These are phyloP conservation scores for Elaeagnus macrophylla DNA, from an alignment of 306 rosid species.

Conservation along the genomic window DNA sequence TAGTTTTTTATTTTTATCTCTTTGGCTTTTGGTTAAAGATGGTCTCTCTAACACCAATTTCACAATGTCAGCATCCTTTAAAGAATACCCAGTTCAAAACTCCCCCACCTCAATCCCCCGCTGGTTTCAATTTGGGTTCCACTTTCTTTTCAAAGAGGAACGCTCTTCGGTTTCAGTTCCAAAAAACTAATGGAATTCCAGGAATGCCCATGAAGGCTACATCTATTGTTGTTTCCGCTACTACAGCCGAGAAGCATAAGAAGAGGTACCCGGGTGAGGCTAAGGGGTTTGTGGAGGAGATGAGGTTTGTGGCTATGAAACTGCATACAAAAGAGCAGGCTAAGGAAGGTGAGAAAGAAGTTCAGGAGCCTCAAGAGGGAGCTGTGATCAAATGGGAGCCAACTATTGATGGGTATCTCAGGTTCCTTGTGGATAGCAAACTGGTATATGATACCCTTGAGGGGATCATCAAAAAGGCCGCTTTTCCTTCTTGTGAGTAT, in stretches of 20 bases:
- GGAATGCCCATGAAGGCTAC: constrained; percentile 27
- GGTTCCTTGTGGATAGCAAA: constrained; percentile 81
- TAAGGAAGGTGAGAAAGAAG: constrained; percentile 80
- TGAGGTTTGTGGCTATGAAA: constrained; percentile 99
- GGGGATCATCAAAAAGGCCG: constrained; percentile 48
- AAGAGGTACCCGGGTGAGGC: constrained; percentile 82
- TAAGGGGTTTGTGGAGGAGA: constrained; percentile 97
- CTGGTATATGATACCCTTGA: constrained; percentile 80
- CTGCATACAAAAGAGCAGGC: constrained; percentile 89
- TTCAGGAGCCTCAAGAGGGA: constrained; percentile 56
- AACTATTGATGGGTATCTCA: constrained; percentile 61
- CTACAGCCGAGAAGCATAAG: constrained; percentile 63
- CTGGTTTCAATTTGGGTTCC: constrained; percentile 16
- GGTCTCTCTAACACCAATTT: constrained; percentile 55
- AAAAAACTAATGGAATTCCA: not conserved
- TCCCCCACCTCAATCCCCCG: not conserved
- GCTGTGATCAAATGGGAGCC: constrained; percentile 78
- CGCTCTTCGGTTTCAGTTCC: constrained; percentile 3
- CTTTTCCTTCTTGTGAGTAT: constrained; percentile 65
- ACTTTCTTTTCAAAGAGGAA: constrained; percentile 16
- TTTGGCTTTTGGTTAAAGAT: constrained; percentile 14
- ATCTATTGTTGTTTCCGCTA: constrained; percentile 35
- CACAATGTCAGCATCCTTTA: constrained; percentile 38
- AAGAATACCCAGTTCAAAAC: constrained; percentile 18
- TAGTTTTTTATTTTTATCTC: not conserved